These are phyloP conservation scores for Backusella australiensis DNA, from an alignment of 192 early-diverging fungal genomes.

Conservation along the genomic window DNA sequence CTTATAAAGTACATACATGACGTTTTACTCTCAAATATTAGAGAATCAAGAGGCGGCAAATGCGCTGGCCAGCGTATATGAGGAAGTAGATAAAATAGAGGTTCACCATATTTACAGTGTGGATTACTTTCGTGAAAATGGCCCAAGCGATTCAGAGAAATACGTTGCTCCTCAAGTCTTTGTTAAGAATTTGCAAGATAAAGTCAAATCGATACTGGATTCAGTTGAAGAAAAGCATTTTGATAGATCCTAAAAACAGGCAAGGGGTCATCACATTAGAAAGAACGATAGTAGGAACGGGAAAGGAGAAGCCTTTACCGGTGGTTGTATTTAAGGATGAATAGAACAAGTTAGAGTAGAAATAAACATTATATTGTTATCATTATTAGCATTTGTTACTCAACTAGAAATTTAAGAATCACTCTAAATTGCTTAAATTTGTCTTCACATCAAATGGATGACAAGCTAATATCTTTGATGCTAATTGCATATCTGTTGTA, in stretches of 20 bases:
- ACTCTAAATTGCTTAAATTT: too few species aligned
- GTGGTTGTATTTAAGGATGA: background rate
- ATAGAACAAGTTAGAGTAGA: too few species aligned
- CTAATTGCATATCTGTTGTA: too few species aligned
- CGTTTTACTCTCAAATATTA: constrained; percentile 7
- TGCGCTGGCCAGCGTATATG: background rate
- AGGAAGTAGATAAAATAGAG: constrained; percentile 5
- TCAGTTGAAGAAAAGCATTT: background rate
- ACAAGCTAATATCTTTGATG: too few species aligned
- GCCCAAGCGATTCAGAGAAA: background rate
- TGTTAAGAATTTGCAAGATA: background rate
- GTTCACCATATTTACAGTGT: constrained; percentile 4
- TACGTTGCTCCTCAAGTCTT: background rate
- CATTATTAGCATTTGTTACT: too few species aligned
- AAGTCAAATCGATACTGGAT: background rate
- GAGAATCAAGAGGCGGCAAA: constrained; percentile 6
- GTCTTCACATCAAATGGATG: too few species aligned
- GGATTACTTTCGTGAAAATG: constrained; percentile 17
- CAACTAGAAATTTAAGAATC: too few species aligned
- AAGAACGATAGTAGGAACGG: background rate
- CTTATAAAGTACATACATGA: background rate
- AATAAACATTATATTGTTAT: too few species aligned
- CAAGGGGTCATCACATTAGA: background rate
- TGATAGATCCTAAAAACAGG: background rate
- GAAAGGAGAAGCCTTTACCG: background rate